Conservation (phyloP, 2,329 filamentous ascomycete species). For the Colletotrichum sp. region DNA sequence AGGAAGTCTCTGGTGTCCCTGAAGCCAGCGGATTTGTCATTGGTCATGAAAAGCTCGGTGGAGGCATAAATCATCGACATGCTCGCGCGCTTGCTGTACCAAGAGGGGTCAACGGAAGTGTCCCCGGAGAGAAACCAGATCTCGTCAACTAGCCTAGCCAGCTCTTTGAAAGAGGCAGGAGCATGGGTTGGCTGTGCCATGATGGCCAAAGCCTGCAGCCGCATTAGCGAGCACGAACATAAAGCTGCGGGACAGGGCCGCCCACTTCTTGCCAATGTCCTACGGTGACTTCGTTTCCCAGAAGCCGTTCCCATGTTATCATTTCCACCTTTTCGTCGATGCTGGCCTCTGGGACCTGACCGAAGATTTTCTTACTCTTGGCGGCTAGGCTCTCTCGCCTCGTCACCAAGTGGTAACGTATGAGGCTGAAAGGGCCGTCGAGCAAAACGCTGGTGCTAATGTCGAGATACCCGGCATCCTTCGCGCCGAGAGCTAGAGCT, state of each 20-base stretch:
- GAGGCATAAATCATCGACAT: slow-evolving; percentile 69
- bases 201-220: slow-evolving; percentile 76
- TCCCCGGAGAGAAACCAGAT: slow-evolving; percentile 90
- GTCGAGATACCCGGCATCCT: slow-evolving; percentile 84
- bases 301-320: slow-evolving; percentile 78
- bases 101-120: slow-evolving; percentile 78
- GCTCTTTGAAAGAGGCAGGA: slow-evolving; percentile 76
- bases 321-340: slow-evolving; percentile 70
- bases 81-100: slow-evolving; percentile 75
- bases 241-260: background rate
- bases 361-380: slow-evolving; percentile 44
- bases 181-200: slow-evolving; percentile 88
- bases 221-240: background rate
- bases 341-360: slow-evolving; percentile 28
- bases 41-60: slow-evolving; percentile 93
- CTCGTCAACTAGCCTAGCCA: slow-evolving; percentile 86
- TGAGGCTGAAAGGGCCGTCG: slow-evolving; percentile 79
- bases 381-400: slow-evolving; percentile 66
- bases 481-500: slow-evolving; percentile 77
- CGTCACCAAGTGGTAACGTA: slow-evolving; percentile 76
- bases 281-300: slow-evolving; percentile 75
- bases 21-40: slow-evolving; percentile 77
- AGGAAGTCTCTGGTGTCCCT: slow-evolving; percentile 81
- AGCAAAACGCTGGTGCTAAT: slow-evolving; percentile 85
- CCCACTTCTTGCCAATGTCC: slow-evolving; percentile 84